A percentile compares a stretch with the other conserved stretches of the same genome.
These are phyloP conservation scores for Calonectria multiphialidica DNA, from an alignment of 2,329 filamentous ascomycete genomes.

Conservation along the genomic window DNA sequence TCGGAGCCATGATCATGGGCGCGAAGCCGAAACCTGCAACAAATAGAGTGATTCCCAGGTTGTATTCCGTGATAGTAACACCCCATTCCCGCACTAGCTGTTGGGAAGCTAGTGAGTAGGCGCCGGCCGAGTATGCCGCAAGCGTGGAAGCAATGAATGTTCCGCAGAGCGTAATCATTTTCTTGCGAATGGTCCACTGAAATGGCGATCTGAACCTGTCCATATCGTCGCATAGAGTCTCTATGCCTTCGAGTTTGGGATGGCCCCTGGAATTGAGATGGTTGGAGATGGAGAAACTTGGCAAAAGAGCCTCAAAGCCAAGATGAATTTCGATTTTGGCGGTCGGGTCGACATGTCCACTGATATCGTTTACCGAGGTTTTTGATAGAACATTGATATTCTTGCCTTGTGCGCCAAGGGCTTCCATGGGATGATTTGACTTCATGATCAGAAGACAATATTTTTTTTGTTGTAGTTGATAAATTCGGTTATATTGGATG, in stretches of 20 bases:
- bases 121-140: constrained; percentile 74
- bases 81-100: constrained; percentile 69
- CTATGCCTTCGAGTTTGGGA: neutral
- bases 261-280: constrained; percentile 1
- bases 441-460: neutral
- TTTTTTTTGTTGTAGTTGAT: neutral
- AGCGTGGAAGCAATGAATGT: constrained; percentile 62
- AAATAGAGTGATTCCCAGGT: constrained; percentile 73
- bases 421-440: neutral
- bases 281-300: neutral
- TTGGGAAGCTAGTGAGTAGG: constrained; percentile 68
- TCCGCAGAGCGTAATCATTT: constrained; percentile 32
- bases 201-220: constrained; percentile 17
- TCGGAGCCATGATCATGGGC: constrained; percentile 77
- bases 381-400: neutral
- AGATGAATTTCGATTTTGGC: neutral
- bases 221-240: neutral
- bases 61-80: constrained; percentile 66
- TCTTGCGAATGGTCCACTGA: constrained; percentile 31
- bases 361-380: neutral
- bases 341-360: neutral
- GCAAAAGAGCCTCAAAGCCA: constrained; percentile 17
- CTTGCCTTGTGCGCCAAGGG: neutral
- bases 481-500: neutral
- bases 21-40: constrained; percentile 74